Evolutionary conservation across 2,329 filamentous ascomycete genomes (phyloP).

Genomic region (Pezicula neosporulosa): DNA sequence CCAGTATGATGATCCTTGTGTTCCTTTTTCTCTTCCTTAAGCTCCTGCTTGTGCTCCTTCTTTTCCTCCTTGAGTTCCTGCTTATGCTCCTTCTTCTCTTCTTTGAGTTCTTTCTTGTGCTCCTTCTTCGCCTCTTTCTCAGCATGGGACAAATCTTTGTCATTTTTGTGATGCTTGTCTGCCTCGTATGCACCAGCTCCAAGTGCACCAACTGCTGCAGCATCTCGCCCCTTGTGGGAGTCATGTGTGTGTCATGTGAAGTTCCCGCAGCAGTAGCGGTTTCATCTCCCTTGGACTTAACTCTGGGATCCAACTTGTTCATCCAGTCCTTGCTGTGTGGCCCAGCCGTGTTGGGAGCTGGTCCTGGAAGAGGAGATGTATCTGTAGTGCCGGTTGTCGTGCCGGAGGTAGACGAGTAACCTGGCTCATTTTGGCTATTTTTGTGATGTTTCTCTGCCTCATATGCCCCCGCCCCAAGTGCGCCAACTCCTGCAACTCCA

Average conservation of each 20-base stretch:
- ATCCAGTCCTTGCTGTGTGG: slow-evolving; percentile 31
- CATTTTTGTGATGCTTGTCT: slow-evolving; percentile 2
- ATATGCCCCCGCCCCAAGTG: slow-evolving; percentile 5
- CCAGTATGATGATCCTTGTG: not conserved
- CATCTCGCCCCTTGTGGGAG: not conserved
- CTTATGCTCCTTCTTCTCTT: not conserved
- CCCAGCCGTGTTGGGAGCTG: slow-evolving; percentile 25
- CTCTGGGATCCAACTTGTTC: slow-evolving; percentile 37
- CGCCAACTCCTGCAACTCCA: slow-evolving; percentile 10
- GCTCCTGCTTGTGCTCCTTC: not conserved
- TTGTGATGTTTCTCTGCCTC: slow-evolving; percentile 4
- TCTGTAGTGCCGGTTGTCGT: no score
- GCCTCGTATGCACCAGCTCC: slow-evolving; percentile 7
- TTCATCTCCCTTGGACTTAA: slow-evolving; percentile 21
- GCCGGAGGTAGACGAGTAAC: no score
- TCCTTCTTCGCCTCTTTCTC: slow-evolving; percentile 3
- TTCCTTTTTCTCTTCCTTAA: slow-evolving; percentile 1
- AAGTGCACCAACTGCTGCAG: slow-evolving; percentile 6
- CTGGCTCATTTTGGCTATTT: not conserved
- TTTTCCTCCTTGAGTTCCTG: not conserved
- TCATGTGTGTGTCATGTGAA: slow-evolving; percentile 2
- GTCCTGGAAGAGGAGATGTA: slow-evolving; percentile 7
- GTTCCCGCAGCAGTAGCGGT: not conserved
- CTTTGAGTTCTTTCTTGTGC: slow-evolving; percentile 3
- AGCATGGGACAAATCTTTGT: not conserved